Evolutionary conservation across 140 eudicot genomes (phyloP).

Genomic region (Anethum foeniculum): DNA sequence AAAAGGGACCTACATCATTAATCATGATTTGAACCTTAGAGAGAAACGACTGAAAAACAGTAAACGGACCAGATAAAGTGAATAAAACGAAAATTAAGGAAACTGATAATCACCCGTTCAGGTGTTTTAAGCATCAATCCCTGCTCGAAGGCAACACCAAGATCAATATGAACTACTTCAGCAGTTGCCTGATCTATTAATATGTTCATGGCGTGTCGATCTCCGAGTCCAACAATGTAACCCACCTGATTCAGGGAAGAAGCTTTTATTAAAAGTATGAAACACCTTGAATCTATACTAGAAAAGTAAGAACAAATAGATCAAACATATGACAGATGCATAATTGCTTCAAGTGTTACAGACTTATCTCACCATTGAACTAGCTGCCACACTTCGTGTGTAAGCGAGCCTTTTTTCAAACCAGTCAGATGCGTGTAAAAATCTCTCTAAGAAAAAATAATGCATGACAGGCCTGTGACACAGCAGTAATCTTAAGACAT

Average conservation of each 20-base stretch:
- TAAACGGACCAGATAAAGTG: not conserved
- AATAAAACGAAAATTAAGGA: not conserved
- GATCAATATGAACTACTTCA: constrained; percentile 96
- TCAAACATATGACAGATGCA: not conserved
- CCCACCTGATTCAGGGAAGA: constrained; percentile 55
- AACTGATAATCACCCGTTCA: constrained; percentile 56
- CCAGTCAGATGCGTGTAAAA: constrained; percentile 90
- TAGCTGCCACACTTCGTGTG: constrained; percentile 96
- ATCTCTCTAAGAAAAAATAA: constrained; percentile 84
- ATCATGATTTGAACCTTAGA: not conserved
- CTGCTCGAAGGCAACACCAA: constrained; percentile 96
- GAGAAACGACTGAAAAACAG: not conserved
- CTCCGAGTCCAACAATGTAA: constrained; percentile 98
- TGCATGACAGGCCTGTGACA: constrained; percentile 92
- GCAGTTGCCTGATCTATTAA: constrained; percentile 90
- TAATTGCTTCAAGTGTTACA: not conserved
- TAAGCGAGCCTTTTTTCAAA: constrained; percentile 95
- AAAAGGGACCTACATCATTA: constrained; percentile 57
- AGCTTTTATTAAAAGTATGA: not conserved
- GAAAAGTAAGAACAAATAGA: not conserved
- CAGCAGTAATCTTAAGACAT: not conserved
- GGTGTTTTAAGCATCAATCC: constrained; percentile 98
- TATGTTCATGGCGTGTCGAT: constrained; percentile 90
- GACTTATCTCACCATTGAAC: constrained; percentile 70
- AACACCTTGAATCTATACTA: not conserved